Evolutionary conservation across 345 rosid genomes (phyloP), one percentile per base, ranked within the genome.

Genomic region (Mangifera indica): DNA sequence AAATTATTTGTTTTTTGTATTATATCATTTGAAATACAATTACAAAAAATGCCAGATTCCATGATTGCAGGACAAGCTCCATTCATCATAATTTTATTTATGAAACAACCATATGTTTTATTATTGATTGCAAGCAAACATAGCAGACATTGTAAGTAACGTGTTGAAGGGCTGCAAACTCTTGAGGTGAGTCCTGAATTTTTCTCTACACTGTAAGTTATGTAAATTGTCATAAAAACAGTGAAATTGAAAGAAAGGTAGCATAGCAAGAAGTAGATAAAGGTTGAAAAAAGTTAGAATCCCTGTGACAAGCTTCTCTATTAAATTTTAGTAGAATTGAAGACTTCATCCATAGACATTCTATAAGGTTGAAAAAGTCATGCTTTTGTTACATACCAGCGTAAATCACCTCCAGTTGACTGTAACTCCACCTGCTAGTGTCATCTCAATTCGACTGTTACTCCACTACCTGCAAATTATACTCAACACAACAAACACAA

Each of bases 121-220:
- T 58, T 24, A 32, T 42, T 69, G 72, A 57, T 44, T 69, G 10
- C 64, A 69, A 64, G 55, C 20, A 56, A 37, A 22, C 2, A 15
- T 11, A 57, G 44, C 25, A 44, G n/a, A 45, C 20, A 8, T 18
- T 17, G 17, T 4, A n/a, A 3, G 42, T 29, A 58, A 9, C 8
- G 11, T 26, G 17, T 24, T 70, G 18, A 17, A 7, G 13, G 55
- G 55, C 55, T 25, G 56, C 73, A 59, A 25, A 44, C 24, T 70
- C 20, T 45, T 58, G 44, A 70, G 73, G 65, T 70, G 55, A 69
- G 45, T 51, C 20, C 11, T 70, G 73, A 58, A 44, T 10, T 45
- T 44, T 44, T 46, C n/a, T 42, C n/a, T 9, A 58, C 0, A 44
- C 52, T 9, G 2, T 46, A 25, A 57, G 10, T 25, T n/a, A 58